phyloP scores from a whole-genome alignment of 805 yeast genomes.

The Yarrowia hollandica region DNA sequence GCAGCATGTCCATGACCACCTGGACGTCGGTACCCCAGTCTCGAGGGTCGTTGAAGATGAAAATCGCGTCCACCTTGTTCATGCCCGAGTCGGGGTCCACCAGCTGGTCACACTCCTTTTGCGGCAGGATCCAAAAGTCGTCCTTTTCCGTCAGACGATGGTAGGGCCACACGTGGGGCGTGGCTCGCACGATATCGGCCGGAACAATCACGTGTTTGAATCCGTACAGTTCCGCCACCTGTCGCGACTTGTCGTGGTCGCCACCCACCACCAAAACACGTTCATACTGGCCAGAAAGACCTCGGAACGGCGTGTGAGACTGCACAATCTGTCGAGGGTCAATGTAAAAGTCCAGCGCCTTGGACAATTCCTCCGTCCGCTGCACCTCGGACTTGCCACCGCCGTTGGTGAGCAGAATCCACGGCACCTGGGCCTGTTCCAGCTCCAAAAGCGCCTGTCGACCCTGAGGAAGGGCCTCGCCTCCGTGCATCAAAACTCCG shows the following conservation, averaged over 20 bases:
- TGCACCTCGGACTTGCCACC: conserved; percentile 73
- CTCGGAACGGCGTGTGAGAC: conserved; percentile 82
- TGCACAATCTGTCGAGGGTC: conserved; percentile 68
- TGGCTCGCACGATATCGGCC: conserved; percentile 61
- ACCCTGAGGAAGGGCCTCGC: conserved; percentile 65
- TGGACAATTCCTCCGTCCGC: conserved; percentile 56
- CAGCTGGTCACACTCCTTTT: conserved; percentile 30
- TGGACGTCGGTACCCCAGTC: conserved; percentile 87
- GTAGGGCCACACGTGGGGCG: conserved; percentile 67
- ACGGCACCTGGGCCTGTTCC: conserved; percentile 61
- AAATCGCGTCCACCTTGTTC: conserved; percentile 64
- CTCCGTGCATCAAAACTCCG: conserved; percentile 82
- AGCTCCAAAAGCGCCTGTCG: conserved; percentile 57
- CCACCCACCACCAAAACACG: conserved; percentile 87
- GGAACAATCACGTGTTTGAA: conserved; percentile 73
- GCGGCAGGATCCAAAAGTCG: conserved; percentile 46
- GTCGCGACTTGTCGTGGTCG: conserved; percentile 62
- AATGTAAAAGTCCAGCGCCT: conserved; percentile 45
- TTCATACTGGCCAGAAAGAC: conserved; percentile 52
- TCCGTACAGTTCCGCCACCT: conserved; percentile 75
- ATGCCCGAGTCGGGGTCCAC: conserved; percentile 30
- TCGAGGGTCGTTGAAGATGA: conserved; percentile 86
- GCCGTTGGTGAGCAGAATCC: conserved; percentile 84
- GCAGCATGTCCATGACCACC: conserved; percentile 67
- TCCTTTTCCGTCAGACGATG: conserved; percentile 52